Evolutionary conservation across 257 asterid species (phyloP), one percentile per base, ranked within the genome.

Genomic region (Solanum clarkiae): DNA sequence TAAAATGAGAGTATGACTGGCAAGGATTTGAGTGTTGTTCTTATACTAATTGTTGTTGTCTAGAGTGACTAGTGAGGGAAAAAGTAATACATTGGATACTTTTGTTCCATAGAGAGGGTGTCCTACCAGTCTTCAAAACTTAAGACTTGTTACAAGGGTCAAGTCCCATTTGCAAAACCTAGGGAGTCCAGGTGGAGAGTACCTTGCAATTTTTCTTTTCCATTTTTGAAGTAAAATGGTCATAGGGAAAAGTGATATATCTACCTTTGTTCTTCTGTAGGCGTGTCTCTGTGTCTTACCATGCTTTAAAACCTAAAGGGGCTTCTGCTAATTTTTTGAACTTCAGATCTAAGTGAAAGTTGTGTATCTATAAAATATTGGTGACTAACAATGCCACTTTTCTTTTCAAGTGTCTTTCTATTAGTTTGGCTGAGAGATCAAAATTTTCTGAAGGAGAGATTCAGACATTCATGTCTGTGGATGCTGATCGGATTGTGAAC

Each of bases 381-480:
- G 26, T 79, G 83, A 82, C 80, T 55, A 12, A 79, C 71, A 72
- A 0, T 10, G 44, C 40, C 36, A 36, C 84, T 56, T 66, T 84
- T 55, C 47, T 84, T 90, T 86, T 86, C 63, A 93, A 96, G 98
- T 96, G 98, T 87, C 96, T 95, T 74, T 84, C 87, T 69, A 89
- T 92, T 81, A 95, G 90, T 92, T 90, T 96, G 86, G 97, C 98
- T 20, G 98, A 96, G 88, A 93, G 94, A 91, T 96, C 98, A 42
- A 92, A 92, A 88, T 96, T 96, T 91, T 95, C 99, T 17, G 97
- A 95, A 89, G 99, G 99, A 83, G 98, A 96, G 91, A 94, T 96
- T 86, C 99, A 96, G 86, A 96, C 99, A 63, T 96, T 96, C 94
- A 96, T 96, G 98, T 96, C 98, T 5, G 97, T 96, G 82, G 98